Percentiles rank a stretch among this genome's conserved stretches.
Evolutionary conservation across 2,329 filamentous ascomycete species (phyloP).

Genomic region (Sphaerulina vaccinii): DNA sequence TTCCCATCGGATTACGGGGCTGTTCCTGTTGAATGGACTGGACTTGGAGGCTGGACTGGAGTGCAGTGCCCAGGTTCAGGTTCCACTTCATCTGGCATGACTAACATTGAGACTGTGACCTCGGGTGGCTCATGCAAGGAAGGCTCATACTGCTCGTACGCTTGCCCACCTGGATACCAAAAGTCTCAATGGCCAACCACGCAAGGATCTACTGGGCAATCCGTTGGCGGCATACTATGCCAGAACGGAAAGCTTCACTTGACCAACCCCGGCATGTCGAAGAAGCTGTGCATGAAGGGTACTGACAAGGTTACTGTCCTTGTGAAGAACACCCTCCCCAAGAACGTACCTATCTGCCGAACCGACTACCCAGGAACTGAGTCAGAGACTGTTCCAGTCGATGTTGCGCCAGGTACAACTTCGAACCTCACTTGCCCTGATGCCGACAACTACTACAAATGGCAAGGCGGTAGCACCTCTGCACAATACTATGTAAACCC

Average conservation of each 20-base stretch:
- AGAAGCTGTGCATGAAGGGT: constrained; percentile 73
- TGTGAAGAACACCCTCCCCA: constrained; percentile 70
- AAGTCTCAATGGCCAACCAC: constrained; percentile 83
- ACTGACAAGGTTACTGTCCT: constrained; percentile 62
- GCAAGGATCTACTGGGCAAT: constrained; percentile 79
- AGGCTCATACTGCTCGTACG: constrained; percentile 82
- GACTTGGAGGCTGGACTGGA: constrained; percentile 73
- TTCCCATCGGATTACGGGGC: constrained; percentile 85
- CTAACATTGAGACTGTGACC: constrained; percentile 64
- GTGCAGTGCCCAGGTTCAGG: constrained; percentile 57
- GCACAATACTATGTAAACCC: constrained; percentile 98
- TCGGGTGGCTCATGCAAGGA: constrained; percentile 62
- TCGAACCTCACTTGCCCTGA: constrained; percentile 73
- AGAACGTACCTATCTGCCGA: constrained; percentile 75
- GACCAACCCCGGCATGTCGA: constrained; percentile 64
- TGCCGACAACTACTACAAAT: constrained; percentile 70
- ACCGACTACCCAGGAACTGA: constrained; percentile 96
- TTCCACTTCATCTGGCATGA: constrained; percentile 37
- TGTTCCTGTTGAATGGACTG: constrained; percentile 65
- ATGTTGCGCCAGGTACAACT: constrained; percentile 58
- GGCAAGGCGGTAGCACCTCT: constrained; percentile 71
- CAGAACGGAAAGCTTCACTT: constrained; percentile 73
- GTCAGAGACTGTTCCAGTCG: constrained; percentile 76
- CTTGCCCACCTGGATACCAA: constrained; percentile 86
- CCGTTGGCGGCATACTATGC: constrained; percentile 84